Base-by-base conservation (phyloP, 1,284 basidiomycete species). In the Mycena citricolor region DNA sequence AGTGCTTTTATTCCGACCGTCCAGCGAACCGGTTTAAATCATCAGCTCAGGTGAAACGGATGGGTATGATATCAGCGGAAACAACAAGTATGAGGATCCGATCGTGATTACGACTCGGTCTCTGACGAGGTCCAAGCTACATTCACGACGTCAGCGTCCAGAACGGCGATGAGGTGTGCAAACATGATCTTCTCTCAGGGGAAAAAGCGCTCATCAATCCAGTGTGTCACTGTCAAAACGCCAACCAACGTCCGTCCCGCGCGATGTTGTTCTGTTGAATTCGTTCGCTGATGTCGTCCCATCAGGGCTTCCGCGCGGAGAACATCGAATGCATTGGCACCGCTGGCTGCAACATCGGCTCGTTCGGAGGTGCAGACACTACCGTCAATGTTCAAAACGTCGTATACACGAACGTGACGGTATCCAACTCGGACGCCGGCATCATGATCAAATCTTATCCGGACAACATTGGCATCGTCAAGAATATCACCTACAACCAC, bases 291-390 rank as follows among this genome's bases (percentile, higher is more conserved):
- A 13, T 19, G 4, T n/a, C n/a, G n/a, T n/a, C n/a, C 14, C 3
- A 38, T 20, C n/a, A 10, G 2, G 10, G 56, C 4, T 57, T 58
- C 32, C 36, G 53, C 17, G 56, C 48, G 11, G 53, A 54, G 25
- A 24, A 41, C 7, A 56, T 58, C 17, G 49, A 39, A 7, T 58
- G 55, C 47, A 51, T 31, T 17, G 55, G 34, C 16, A 54, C 53
- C 30, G 55, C 55, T 11, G 56, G 57, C 1, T 58, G 55, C 36
- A 58, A 58, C 37, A 54, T 58, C 7, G 57, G 57, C 10, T 52
- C 49, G 8, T 58, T 57, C 32, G 57, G 57, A 8, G 47, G 25
- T n/a, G 46, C 5, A 2, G 29, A 49, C 38, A 49, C 47, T 2
- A 28, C 43, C 1, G 48, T 45, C 7, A 20, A 44, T 24, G 47